Base-by-base conservation (phyloP, 164 flowering plant genomes). In the Taxillus chinensis region DNA sequence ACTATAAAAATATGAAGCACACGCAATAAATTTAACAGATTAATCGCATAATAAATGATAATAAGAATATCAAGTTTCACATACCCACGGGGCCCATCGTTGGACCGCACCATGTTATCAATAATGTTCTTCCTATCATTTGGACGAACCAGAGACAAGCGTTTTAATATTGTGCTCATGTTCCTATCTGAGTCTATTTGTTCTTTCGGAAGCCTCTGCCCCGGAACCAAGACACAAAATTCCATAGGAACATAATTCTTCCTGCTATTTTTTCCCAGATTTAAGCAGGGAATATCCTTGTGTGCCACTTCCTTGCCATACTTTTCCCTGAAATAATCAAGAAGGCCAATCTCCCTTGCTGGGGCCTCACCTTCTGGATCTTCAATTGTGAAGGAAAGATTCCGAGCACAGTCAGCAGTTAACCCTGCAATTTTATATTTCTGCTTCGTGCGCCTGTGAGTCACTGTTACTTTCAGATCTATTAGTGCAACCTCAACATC, bases 191-290 rank as follows among this genome's bases (percentile, higher is more conserved):
- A 9, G 0, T 12, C 68, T 74, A 87, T 57, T 7, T 42, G 0
- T 50, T 87, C 97, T 72, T 82, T 87, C 3, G 82, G 83, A 45
- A 56, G 83, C 63, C 79, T 76, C 74, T 87, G 95, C 11, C 92
- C 95, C 76, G 82, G 87, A 57, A 65, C 77, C 61, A 90, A 67
- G 16, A 64, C 73, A 71, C 97, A 87, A 42, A 84, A 83, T 71
- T 90, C 97, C 85, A 87, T 82, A 1, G 97, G 97, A 1, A 87
- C 85, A 65, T 70, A 67, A 45, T 82, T 87, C 39, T 39, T 46
- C 57, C 53, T 79, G 13, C 65, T 68, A 38, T 46, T 64, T 68
- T 67, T 85, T 41, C 89, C 79, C n/a, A 87, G 41, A 66, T 90
- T 82, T 67, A 87, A 73, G 67, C 87, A 81, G 6, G 97, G 97